Base-by-base conservation (phyloP, 2,329 filamentous ascomycete genomes). In the Phialophora chinensis region DNA sequence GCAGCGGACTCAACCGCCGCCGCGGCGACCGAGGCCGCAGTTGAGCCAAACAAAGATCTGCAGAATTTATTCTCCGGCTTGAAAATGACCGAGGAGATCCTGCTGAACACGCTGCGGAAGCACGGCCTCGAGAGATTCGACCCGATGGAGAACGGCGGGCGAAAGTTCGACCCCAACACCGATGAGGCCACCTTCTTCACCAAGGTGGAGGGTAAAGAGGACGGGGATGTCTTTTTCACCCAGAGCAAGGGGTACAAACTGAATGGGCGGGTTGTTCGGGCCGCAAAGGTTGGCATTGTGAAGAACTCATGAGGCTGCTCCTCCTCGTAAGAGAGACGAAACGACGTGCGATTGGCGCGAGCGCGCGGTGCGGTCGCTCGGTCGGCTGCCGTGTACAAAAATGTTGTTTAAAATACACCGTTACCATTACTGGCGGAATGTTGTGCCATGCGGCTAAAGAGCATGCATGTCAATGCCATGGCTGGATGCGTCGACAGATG, bases 101-200 rank as follows among this genome's bases (percentile, higher is more conserved):
- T 99, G 75, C 89, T 97, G 84, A 85, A 85, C 77, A 96, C 94
- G 20, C 85, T 99, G 71, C 89, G 91, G 83, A 97, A 96, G 85
- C 95, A 99, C 80, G 95, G 95, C 63, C 84, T 99, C 69, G 91
- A 96, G 84, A 86, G 93, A 73, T 92, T 97, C 78, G 88, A 93
- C 77, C 94, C 95, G 20, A 80, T 78, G 64, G 79, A 81, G 71
- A 83, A 82, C 42, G 82, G 87, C 71, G 86, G 88, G 73, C 90
- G 95, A 78, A 93, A 92, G 81, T 99, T 99, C 84, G 90, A 99
- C 83, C 93, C 95, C 72, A 97, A 97, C 80, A 86, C 91, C 80
- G 95, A 98, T 79, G 95, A 99, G 85, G 95, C 95, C 44, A 95
- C 92, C 25, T 98, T 98, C 82, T 93, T 96, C 89, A 88, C 92